Evolutionary conservation across 2,329 filamentous ascomycete species (phyloP), one percentile per base, ranked within the genome.

Genomic region (Colletotrichum sp.): DNA sequence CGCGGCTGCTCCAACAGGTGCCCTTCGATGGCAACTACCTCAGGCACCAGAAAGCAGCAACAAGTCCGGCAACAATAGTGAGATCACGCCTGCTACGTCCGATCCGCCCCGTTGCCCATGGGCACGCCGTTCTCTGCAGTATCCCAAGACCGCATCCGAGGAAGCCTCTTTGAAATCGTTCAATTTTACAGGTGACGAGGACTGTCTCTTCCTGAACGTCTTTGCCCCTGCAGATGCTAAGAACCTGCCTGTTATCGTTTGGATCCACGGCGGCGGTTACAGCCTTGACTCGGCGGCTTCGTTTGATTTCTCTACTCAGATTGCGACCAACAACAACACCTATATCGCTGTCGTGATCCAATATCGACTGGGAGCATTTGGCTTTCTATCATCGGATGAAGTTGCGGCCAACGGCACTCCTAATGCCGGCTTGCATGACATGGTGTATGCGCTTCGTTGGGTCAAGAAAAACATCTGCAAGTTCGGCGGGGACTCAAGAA

Each of bases 181-280:
- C 18, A 59, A 71, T 44, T 52, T 75, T 5, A 34, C 66, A n/a
- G 66, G 66, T 24, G 52, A 69, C 28, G 83, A 85, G 62, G 82
- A 85, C 44, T 85, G 83, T 28, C 69, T 85, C 34, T 83, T 81
- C 26, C 72, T 84, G 15, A 82, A 85, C 34, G 79, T 85, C 9
- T 84, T 78, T 64, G 71, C 79, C 2, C 83, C 83, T 1, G 76
- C 79, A 0, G 65, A 36, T 6, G 78, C 79, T 2, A 65, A 75
- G 5, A 13, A 67, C 7, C 77, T 78, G 0, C 70, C 72, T n/a
- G 69, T 78, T 2, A 44, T 75, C 8, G 77, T 78, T 6, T 76
- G 77, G 73, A 78, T 78, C 52, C 77, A 78, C 39, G 77, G 77
- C 6, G 77, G 77, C 26, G 77, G 77, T 9, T 78, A 77, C 55